Percentiles rank a stretch among this genome's conserved stretches.
Evolutionary conservation across 192 early-diverging fungal species (phyloP).

Genomic region (Entophlyctis luteolus): DNA sequence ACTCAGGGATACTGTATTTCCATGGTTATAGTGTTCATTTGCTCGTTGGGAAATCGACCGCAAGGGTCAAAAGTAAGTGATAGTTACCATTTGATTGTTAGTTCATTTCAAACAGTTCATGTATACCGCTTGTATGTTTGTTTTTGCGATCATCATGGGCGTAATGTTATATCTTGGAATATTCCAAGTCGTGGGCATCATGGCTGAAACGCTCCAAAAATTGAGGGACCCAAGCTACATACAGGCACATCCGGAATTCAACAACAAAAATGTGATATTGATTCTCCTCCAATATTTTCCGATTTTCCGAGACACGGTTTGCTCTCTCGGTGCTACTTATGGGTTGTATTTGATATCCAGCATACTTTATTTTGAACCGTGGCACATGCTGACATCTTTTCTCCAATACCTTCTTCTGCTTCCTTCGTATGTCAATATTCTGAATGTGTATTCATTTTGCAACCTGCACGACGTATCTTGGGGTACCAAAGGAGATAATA

Average conservation of each 20-base stretch:
- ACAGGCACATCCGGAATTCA: background rate
- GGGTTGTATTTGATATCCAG: conserved; percentile 63
- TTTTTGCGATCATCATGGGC: conserved; percentile 37
- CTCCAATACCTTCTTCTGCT: conserved; percentile 71
- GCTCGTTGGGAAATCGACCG: conserved; percentile 50
- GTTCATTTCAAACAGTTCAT: background rate
- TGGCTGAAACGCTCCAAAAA: conserved; percentile 8
- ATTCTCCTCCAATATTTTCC: conserved; percentile 18
- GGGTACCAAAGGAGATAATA: conserved; percentile 90
- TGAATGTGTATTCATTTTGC: conserved; percentile 72
- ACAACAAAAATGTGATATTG: background rate
- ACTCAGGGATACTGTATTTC: conserved; percentile 30
- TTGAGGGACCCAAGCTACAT: conserved; percentile 11
- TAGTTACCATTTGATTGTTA: background rate
- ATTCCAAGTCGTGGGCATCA: conserved; percentile 21
- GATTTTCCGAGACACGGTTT: conserved; percentile 16
- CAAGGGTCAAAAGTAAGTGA: conserved; percentile 34
- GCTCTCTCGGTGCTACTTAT: conserved; percentile 56
- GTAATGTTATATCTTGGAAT: conserved; percentile 37
- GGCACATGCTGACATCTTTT: conserved; percentile 73
- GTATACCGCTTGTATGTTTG: conserved; percentile 21
- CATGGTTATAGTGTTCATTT: conserved; percentile 41
- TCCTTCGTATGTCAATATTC: conserved; percentile 86
- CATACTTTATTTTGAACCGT: conserved; percentile 67
- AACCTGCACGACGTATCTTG: conserved; percentile 92